Percentiles rank a stretch among this genome's conserved stretches.
These are phyloP conservation scores for Aphanomyces euteiches DNA, from an alignment of 352 stramenopile genomes.

Conservation along the genomic window DNA sequence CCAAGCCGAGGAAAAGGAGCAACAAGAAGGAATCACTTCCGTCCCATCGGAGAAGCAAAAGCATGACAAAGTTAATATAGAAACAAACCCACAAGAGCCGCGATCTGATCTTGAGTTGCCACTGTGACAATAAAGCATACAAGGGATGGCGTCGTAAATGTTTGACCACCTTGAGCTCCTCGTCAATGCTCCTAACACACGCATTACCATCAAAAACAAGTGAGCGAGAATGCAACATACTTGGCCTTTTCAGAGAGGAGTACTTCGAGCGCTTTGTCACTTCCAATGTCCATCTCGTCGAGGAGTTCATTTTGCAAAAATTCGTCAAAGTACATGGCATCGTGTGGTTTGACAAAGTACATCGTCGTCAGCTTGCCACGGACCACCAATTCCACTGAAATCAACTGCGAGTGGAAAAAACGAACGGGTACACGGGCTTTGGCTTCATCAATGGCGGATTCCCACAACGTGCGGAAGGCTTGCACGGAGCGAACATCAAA, in stretches of 20 bases:
- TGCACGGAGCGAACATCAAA: slow-evolving; percentile 27
- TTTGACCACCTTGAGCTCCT: slow-evolving; percentile 29
- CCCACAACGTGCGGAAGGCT: slow-evolving; percentile 24
- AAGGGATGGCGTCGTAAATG: slow-evolving; percentile 11
- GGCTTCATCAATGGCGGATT: slow-evolving; percentile 9
- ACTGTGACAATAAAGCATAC: slow-evolving; percentile 18
- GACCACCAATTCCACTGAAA: slow-evolving; percentile 21
- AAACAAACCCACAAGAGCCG: slow-evolving; percentile 22
- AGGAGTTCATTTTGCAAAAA: slow-evolving; percentile 27
- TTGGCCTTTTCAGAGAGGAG: slow-evolving; percentile 16
- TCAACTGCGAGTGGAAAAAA: slow-evolving; percentile 28
- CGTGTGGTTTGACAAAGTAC: slow-evolving; percentile 29
- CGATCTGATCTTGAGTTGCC: slow-evolving; percentile 19
- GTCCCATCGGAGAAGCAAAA: slow-evolving; percentile 16
- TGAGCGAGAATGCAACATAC: slow-evolving; percentile 1
- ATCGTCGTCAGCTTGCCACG: slow-evolving; percentile 12
- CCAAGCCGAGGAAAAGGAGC: slow-evolving; percentile 14
- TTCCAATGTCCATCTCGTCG: slow-evolving; percentile 30
- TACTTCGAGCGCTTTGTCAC: slow-evolving; percentile 25
- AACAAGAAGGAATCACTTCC: not conserved
- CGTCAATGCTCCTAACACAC: slow-evolving; percentile 21
- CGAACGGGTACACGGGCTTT: slow-evolving; percentile 7
- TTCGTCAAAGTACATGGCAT: slow-evolving; percentile 31
- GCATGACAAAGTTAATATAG: slow-evolving; percentile 31
- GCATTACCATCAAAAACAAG: not conserved